Conservation (phyloP, 2,329 filamentous ascomycete species). For the Xylogone sp. region DNA sequence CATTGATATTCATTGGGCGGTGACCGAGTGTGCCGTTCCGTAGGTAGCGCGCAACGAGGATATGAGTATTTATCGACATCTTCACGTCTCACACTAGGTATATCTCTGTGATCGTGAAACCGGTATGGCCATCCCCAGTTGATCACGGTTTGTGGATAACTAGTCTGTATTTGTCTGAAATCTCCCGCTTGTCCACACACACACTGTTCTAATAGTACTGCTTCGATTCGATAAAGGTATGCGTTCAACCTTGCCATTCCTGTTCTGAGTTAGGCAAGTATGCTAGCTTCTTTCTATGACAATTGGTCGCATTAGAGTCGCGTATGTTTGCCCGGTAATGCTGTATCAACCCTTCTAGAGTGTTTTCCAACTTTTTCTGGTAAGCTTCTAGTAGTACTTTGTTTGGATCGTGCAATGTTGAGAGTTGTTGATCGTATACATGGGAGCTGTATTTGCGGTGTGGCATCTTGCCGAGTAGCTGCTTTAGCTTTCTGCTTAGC, state of each 20-base stretch:
- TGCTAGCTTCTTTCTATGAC: conserved; percentile 21
- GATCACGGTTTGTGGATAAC: background rate
- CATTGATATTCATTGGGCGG: too few relatives aligned
- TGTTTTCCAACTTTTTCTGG: conserved; percentile 21
- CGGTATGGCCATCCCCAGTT: background rate
- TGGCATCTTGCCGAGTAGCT: conserved; percentile 3
- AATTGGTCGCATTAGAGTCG: conserved; percentile 18
- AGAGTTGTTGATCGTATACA: conserved; percentile 17
- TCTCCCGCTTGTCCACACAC: conserved; percentile 6
- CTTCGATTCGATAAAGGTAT: conserved; percentile 17
- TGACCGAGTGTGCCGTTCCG: too few relatives aligned
- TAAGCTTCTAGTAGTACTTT: conserved; percentile 8
- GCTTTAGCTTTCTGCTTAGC: conserved; percentile 1
- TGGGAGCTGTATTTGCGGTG: conserved; percentile 6
- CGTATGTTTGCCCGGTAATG: conserved; percentile 26
- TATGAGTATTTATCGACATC: background rate
- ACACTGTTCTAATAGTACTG: conserved; percentile 15
- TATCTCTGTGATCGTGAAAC: conserved; percentile 1
- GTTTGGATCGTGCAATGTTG: conserved; percentile 20
- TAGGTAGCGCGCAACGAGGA: background rate
- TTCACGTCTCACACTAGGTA: background rate
- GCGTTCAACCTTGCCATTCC: conserved; percentile 28
- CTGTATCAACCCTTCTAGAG: conserved; percentile 22
- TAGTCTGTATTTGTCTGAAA: background rate
- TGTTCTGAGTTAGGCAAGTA: conserved; percentile 25